Base-by-base conservation (phyloP, 108 stramenopile genomes). In the Seminavis robusta region DNA sequence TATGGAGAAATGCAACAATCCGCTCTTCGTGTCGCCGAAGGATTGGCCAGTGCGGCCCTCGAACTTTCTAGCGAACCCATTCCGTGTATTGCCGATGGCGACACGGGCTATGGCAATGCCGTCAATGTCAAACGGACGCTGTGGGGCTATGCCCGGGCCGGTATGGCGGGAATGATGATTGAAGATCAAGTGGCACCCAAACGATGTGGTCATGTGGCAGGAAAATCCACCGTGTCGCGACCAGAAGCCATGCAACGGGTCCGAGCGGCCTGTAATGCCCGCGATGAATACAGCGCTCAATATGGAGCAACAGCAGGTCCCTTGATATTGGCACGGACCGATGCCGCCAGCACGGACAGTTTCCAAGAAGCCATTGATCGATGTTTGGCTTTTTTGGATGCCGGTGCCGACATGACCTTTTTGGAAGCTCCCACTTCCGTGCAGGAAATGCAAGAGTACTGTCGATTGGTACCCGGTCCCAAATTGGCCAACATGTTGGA, bases 401-500 rank as follows among this genome's bases (percentile, higher is more conserved):
- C 78, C 4, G 95, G 95, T 0, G 92, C 92, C 33, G 95, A 96
- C 57, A 94, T 96, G 78, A 95, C 94, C 1, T 98, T 96, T 56
- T 52, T 96, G 44, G 97, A 96, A 54, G 89, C 94, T 20, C 92
- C 92, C 0, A 72, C 83, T 63, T 73, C 86, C 3, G 57, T 90
- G 2, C 86, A 90, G 29, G 81, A 94, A 76, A 93, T 94, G 95
- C 40, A 76, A 69, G 84, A 83, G 47, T 98, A 95, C 55, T 98
- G 97, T 59, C 51, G 66, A 15, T 67, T 88, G 38, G 95, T 98
- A 1, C 63, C 67, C 4, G 97, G 97, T 10, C 81, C 95, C 7
- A 98, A 98, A 67, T 69, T 98, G 25, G 95, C 95, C 16, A 98
- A 98, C 60, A 96, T 96, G 95, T 76, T 98, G 10, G 92, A 95